Evolutionary conservation across 108 stramenopile species (phyloP).

Genomic region (Cyclotella sp.): DNA sequence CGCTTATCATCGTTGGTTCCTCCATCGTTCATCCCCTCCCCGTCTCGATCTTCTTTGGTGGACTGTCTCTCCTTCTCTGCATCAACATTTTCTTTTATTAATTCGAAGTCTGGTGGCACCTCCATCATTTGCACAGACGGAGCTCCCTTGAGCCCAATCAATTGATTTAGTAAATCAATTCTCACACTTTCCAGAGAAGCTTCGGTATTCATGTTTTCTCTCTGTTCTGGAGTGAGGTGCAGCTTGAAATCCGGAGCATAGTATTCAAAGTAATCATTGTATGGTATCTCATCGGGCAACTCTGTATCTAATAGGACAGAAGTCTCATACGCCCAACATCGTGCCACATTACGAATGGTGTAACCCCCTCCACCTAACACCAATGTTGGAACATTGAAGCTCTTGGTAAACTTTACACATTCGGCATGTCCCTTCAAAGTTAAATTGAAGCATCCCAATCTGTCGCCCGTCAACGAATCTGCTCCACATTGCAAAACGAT

Average conservation of each 20-base stretch:
- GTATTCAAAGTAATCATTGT: slow-evolving; percentile 99
- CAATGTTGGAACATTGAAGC: slow-evolving; percentile 93
- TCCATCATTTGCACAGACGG: slow-evolving; percentile 94
- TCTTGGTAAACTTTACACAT: slow-evolving; percentile 90
- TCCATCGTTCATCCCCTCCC: slow-evolving; percentile 51
- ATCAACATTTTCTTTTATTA: slow-evolving; percentile 52
- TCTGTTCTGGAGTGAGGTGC: slow-evolving; percentile 87
- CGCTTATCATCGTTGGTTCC: slow-evolving; percentile 49
- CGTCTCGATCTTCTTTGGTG: slow-evolving; percentile 28
- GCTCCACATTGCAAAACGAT: slow-evolving; percentile 99
- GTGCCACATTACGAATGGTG: slow-evolving; percentile 97
- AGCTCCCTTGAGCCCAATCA: slow-evolving; percentile 86
- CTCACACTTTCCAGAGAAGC: slow-evolving; percentile 68
- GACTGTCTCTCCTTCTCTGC: slow-evolving; percentile 38
- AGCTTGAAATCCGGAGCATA: slow-evolving; percentile 98
- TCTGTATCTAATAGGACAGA: slow-evolving; percentile 80
- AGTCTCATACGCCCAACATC: slow-evolving; percentile 98
- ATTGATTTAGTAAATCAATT: slow-evolving; percentile 81
- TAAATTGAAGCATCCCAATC: slow-evolving; percentile 99
- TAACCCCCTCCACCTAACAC: slow-evolving; percentile 99
- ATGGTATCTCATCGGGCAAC: slow-evolving; percentile 94
- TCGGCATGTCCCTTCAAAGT: slow-evolving; percentile 94
- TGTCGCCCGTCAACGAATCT: slow-evolving; percentile 97
- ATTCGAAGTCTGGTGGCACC: slow-evolving; percentile 84
- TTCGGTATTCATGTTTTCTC: slow-evolving; percentile 88